Conservation (phyloP, 345 rosid species). For the Theobroma cacao region DNA sequence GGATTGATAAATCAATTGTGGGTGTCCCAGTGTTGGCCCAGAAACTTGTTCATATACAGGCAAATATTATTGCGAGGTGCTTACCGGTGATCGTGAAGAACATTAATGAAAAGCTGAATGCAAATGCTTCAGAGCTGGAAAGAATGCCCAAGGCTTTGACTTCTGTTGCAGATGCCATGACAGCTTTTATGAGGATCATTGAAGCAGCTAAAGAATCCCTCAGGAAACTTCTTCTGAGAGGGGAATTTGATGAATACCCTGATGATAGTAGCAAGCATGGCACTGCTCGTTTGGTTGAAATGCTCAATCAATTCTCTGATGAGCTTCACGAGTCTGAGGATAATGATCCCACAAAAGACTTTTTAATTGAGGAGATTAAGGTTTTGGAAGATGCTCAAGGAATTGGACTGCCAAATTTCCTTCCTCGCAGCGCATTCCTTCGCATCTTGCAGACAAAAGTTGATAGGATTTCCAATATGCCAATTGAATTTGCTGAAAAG, state of each 20-base stretch:
- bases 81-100: slow-evolving; percentile 34
- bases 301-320: not conserved
- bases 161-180: not conserved
- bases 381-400: slow-evolving; percentile 33
- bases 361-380: slow-evolving; percentile 19
- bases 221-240: not conserved
- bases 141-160: slow-evolving; percentile 26
- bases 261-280: not conserved
- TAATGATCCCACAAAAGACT: not conserved
- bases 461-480: slow-evolving; percentile 10
- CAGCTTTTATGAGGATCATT: not conserved
- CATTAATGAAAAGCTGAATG: slow-evolving; percentile 32
- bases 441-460: slow-evolving; percentile 24
- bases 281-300: not conserved
- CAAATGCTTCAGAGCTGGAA: slow-evolving; percentile 17
- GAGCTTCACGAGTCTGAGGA: not conserved
- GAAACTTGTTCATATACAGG: slow-evolving; percentile 37
- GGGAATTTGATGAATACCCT: slow-evolving; percentile 1
- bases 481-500: slow-evolving; percentile 18
- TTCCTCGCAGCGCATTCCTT: slow-evolving; percentile 29
- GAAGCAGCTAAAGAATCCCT: not conserved
- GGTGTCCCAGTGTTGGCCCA: slow-evolving; percentile 41
- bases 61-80: slow-evolving; percentile 24
- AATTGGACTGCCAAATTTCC: slow-evolving; percentile 35
- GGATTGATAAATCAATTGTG: slow-evolving; percentile 37